Evolutionary conservation across 2,329 filamentous ascomycete genomes (phyloP).

Genomic region (Bipolaris victoriae): DNA sequence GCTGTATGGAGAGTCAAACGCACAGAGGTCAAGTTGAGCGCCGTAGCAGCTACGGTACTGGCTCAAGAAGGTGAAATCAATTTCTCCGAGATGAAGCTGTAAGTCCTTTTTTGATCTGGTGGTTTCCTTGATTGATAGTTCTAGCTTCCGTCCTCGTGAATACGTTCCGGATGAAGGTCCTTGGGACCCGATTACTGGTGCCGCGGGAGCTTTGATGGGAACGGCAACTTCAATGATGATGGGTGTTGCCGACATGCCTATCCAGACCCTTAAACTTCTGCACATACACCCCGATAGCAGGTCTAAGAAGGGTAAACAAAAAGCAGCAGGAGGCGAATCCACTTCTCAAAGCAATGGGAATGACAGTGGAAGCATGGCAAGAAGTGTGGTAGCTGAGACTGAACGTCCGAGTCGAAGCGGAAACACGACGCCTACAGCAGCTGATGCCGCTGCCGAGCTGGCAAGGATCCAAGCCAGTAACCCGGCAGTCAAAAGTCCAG

Average conservation of each 20-base stretch:
- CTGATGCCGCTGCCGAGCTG: constrained; percentile 16
- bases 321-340: constrained; percentile 19
- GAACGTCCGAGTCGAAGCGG: constrained; percentile 27
- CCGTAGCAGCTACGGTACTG: constrained; percentile 47
- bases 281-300: constrained; percentile 51
- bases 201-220: constrained; percentile 77
- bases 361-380: constrained; percentile 20
- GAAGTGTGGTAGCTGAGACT: constrained; percentile 21
- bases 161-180: constrained; percentile 50
- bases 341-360: constrained; percentile 22
- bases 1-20: constrained; percentile 50
- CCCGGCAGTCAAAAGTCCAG: constrained; percentile 16
- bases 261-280: constrained; percentile 59
- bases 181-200: constrained; percentile 54
- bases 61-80: constrained; percentile 46
- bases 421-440: constrained; percentile 26
- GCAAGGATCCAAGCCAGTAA: constrained; percentile 16
- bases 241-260: constrained; percentile 76
- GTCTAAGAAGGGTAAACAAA: constrained; percentile 38
- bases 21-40: constrained; percentile 46
- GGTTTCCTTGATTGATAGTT: constrained; percentile 13
- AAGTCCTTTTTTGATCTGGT: constrained; percentile 17
- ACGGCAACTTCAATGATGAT: constrained; percentile 82
- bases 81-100: constrained; percentile 49
- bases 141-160: constrained; percentile 47